phyloP scores from a whole-genome alignment of 768 basidiomycete species.

The Termitomyces sp. region DNA sequence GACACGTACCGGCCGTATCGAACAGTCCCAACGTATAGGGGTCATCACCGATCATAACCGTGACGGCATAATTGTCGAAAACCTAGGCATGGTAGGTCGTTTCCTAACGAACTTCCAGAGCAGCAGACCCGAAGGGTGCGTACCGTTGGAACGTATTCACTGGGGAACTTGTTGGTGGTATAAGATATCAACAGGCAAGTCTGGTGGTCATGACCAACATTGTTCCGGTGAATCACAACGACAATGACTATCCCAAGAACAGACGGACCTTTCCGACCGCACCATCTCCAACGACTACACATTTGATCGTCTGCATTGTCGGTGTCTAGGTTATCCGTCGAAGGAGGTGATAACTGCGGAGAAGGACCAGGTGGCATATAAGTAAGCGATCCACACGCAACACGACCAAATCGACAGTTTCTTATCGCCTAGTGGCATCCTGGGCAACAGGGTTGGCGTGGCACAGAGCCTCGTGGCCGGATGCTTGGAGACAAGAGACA shows the following conservation, averaged over 20 bases:
- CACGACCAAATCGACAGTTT: conserved; percentile 11
- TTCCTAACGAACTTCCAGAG: conserved; percentile 18
- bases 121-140: conserved; percentile 33
- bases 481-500: conserved; percentile 15
- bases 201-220: conserved; percentile 24
- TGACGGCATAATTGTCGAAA: conserved; percentile 98
- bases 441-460: conserved; percentile 29
- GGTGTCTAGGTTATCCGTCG: conserved; percentile 15
- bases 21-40: conserved; percentile 98
- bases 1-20: conserved; percentile 89
- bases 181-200: conserved; percentile 97
- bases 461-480: conserved; percentile 41
- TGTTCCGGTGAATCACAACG: conserved; percentile 7
- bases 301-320: conserved; percentile 94
- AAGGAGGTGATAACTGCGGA: conserved; percentile 14
- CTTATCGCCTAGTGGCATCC: conserved; percentile 27
- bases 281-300: conserved; percentile 97
- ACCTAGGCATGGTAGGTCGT: conserved; percentile 47
- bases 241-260: conserved; percentile 1
- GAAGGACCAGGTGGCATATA: conserved; percentile 12
- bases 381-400: conserved; percentile 16
- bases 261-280: conserved; percentile 91
- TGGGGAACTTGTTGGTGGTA: conserved; percentile 97
- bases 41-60: conserved; percentile 99
- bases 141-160: conserved; percentile 98